Evolutionary conservation across 2,329 filamentous ascomycete genomes (phyloP).

Genomic region (Aureobasidium sp.): DNA sequence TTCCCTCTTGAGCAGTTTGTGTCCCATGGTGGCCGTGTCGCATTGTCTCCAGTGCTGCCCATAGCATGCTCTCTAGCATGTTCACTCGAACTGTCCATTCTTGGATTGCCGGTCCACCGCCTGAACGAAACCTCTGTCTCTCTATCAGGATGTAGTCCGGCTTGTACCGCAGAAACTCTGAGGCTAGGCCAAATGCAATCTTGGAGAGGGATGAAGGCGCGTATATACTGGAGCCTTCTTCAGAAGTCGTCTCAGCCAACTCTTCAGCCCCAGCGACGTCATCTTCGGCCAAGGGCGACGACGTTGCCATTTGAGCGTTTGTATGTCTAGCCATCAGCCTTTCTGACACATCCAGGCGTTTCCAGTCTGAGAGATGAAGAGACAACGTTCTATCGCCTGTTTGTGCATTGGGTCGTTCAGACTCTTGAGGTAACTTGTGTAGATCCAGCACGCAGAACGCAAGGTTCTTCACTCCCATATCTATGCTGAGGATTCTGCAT

Average conservation of each 20-base stretch:
- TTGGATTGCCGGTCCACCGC: conserved; percentile 57
- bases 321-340: not conserved
- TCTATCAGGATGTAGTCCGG: conserved; percentile 68
- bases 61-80: conserved; percentile 73
- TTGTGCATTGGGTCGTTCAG: not conserved
- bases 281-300: not conserved
- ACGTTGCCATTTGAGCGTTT: not conserved
- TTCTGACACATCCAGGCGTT: conserved; percentile 27
- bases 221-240: conserved; percentile 20
- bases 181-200: conserved; percentile 50
- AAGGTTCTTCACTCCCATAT: conserved; percentile 78
- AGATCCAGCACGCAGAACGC: conserved; percentile 56
- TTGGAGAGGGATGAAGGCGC: conserved; percentile 46
- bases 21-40: conserved; percentile 21
- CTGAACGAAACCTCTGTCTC: conserved; percentile 57
- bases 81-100: conserved; percentile 84
- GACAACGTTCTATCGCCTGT: not conserved
- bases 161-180: conserved; percentile 43
- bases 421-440: conserved; percentile 5
- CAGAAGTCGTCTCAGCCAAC: not conserved
- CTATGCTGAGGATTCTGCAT: conserved; percentile 62
- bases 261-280: not conserved
- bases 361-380: conserved; percentile 32
- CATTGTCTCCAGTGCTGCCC: conserved; percentile 59
- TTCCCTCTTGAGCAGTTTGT: not conserved